phyloP scores from a whole-genome alignment of 2,329 filamentous ascomycete genomes.

The Aspergillus oerlinghausenensis region DNA sequence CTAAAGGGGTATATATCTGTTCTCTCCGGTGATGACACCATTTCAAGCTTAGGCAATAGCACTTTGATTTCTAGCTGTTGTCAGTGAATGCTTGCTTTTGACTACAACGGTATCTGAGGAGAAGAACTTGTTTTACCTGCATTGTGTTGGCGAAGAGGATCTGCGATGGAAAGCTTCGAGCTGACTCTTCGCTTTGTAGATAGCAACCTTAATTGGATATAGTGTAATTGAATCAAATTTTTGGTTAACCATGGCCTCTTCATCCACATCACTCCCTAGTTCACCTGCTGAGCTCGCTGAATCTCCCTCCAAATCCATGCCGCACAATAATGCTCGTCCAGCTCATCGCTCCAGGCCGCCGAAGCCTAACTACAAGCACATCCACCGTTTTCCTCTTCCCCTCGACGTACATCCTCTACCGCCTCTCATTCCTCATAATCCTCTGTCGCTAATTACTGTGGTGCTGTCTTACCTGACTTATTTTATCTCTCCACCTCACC shows the following conservation, averaged over 20 bases:
- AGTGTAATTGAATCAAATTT: slow-evolving; percentile 21
- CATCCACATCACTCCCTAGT: slow-evolving; percentile 15
- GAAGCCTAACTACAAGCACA: slow-evolving; percentile 61
- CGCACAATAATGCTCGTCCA: slow-evolving; percentile 16
- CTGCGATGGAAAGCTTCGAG: slow-evolving; percentile 14
- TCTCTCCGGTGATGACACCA: slow-evolving; percentile 44
- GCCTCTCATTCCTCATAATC: slow-evolving; percentile 85
- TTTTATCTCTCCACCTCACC: slow-evolving; percentile 58
- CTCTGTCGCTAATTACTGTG: slow-evolving; percentile 78
- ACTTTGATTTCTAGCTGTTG: slow-evolving; percentile 50
- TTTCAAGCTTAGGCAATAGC: slow-evolving; percentile 44
- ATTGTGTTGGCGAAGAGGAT: slow-evolving; percentile 4
- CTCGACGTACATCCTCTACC: slow-evolving; percentile 79
- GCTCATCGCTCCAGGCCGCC: slow-evolving; percentile 25
- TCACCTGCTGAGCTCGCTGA: slow-evolving; percentile 11
- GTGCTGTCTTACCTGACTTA: slow-evolving; percentile 73
- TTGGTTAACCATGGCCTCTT: slow-evolving; percentile 24
- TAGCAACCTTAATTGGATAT: slow-evolving; percentile 18
- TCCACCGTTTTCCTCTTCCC: slow-evolving; percentile 78
- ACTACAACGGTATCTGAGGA: slow-evolving; percentile 98
- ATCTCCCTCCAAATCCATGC: slow-evolving; percentile 11
- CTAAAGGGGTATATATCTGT: slow-evolving; percentile 13
- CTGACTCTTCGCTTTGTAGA: slow-evolving; percentile 21
- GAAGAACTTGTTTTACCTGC: slow-evolving; percentile 23
- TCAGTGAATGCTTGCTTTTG: slow-evolving; percentile 56